Base-by-base conservation (phyloP, 768 basidiomycete species). In the Xerocomellus dryophilus region DNA sequence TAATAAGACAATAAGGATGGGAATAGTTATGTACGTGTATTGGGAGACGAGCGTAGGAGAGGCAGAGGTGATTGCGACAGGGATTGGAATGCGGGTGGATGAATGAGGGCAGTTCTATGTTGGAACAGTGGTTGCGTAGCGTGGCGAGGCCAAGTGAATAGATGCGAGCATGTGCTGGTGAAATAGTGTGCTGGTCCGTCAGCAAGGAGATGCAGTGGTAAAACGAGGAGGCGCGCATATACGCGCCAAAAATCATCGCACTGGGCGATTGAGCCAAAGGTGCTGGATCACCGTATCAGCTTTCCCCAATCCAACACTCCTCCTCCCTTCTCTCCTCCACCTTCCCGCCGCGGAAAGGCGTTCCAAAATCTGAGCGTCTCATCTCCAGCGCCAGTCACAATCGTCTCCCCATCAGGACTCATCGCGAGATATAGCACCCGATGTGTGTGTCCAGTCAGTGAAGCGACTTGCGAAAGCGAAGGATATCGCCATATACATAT, bases 341-440 rank as follows among this genome's bases (percentile, higher is more conserved):
- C 70, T 50, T 85, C 86, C 59, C 76, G 81, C 71, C 83, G 85
- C n/a, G 90, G 90, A 65, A 99, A 98, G 0, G 93, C 94, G 69
- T 93, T 96, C 96, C 96, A 98, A 72, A 98, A 98, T 58, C 94
- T 73, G 49, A 99, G 73, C 4, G 96, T 99, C 74, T 98, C 96
- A 69, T 99, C 96, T 0, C 96, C 96, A 0, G 96, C 96, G 15
- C 96, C 96, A 0, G 95, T 98, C 25, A 98, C 97, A 58, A 98
- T 98, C 1, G 95, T 98, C 74, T 96, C 93, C 17, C 95, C 94
- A 61, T 97, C 95, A 0, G 95, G 95, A 64, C 87, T 90, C 91
- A 95, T 94, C 4, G 95, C 95, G n/a, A 98, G 85, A 69, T 96
- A 96, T 31, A 98, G 76, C 17, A 99, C 96, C 43, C 96, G 90